Conservation (phyloP, 306 rosid species). For the Alnus rubra region DNA sequence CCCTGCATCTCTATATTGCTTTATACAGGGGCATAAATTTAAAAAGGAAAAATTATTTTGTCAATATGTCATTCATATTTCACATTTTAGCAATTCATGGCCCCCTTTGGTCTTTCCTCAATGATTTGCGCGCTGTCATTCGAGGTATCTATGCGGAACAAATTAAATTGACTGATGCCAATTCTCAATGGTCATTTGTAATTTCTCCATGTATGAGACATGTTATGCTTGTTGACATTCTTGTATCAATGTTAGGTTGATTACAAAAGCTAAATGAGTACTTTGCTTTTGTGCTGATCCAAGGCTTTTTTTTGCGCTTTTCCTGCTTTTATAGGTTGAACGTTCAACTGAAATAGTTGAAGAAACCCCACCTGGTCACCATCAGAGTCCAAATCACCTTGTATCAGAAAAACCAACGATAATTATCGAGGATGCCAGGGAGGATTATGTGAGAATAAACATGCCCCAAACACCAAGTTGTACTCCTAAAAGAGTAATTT, state of each 20-base stretch:
- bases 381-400: slow-evolving; percentile 44
- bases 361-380: slow-evolving; percentile 43
- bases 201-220: neutral
- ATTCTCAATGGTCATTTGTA: slow-evolving; percentile 11
- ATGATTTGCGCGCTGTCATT: neutral
- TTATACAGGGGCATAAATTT: neutral
- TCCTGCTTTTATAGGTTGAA: slow-evolving; percentile 38
- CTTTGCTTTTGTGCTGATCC: slow-evolving; percentile 6
- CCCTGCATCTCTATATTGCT: neutral
- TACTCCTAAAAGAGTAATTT: slow-evolving; percentile 59
- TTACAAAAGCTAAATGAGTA: neutral
- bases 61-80: neutral
- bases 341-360: slow-evolving; percentile 58
- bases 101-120: neutral
- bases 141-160: neutral
- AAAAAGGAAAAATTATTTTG: neutral
- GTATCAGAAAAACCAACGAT: slow-evolving; percentile 42
- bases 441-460: slow-evolving; percentile 54
- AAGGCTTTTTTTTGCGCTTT: neutral
- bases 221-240: slow-evolving; percentile 17
- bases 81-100: too few species aligned
- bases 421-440: slow-evolving; percentile 41
- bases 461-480: slow-evolving; percentile 54
- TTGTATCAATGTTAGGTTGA: slow-evolving; percentile 21
- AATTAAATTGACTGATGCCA: neutral